These are phyloP conservation scores for Lablab purpureus DNA, from an alignment of 306 rosid genomes.

Conservation along the genomic window DNA sequence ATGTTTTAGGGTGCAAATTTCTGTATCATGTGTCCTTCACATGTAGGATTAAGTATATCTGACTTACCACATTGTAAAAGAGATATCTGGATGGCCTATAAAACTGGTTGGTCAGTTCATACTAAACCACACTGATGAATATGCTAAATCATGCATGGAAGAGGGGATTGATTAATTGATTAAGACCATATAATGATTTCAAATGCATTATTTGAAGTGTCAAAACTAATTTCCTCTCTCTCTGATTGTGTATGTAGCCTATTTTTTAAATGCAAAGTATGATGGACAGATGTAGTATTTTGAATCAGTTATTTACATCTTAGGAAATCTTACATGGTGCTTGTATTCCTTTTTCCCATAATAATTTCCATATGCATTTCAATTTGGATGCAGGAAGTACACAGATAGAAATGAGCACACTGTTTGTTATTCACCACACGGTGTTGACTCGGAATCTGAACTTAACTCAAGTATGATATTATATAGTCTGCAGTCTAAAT, in stretches of 20 bases:
- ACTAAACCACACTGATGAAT: neutral
- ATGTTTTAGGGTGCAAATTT: neutral
- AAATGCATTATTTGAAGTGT: conserved; percentile 11
- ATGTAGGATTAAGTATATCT: neutral
- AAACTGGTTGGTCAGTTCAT: neutral
- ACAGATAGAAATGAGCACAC: conserved; percentile 60
- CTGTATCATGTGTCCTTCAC: neutral
- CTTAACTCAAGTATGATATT: conserved; percentile 56
- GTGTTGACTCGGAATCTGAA: conserved; percentile 56
- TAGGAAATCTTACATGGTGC: neutral
- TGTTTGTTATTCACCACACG: conserved; percentile 46
- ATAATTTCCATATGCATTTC: conserved; percentile 2
- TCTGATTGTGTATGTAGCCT: neutral
- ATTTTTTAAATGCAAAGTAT: neutral
- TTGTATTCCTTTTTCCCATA: neutral
- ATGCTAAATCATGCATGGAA: neutral
- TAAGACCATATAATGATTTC: neutral
- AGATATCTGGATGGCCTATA: neutral
- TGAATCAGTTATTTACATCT: neutral
- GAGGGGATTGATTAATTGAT: neutral
- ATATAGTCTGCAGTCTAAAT: conserved; percentile 6
- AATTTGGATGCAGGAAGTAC: conserved; percentile 61
- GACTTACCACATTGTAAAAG: neutral
- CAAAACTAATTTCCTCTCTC: neutral
- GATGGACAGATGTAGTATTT: neutral